Conservation (phyloP, 306 rosid genomes). For the Datisca glomerata region DNA sequence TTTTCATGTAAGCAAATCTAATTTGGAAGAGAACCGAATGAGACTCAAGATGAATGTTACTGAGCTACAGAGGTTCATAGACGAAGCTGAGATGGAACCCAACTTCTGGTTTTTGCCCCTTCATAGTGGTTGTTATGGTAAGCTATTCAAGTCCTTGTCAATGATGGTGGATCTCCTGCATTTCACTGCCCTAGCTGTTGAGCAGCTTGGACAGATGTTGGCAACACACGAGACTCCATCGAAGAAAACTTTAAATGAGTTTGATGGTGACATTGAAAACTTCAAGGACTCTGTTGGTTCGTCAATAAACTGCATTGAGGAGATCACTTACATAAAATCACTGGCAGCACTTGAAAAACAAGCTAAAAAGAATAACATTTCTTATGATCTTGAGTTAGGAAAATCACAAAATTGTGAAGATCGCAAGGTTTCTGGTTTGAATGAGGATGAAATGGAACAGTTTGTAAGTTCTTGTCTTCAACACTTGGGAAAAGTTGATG, state of each 20-base stretch:
- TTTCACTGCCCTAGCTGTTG: slow-evolving; percentile 29
- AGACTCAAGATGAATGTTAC: slow-evolving; percentile 19
- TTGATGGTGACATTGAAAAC: slow-evolving; percentile 31
- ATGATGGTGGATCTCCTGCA: slow-evolving; percentile 27
- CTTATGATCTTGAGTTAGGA: slow-evolving; percentile 42
- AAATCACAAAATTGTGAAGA: slow-evolving; percentile 7
- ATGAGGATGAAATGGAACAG: slow-evolving; percentile 29
- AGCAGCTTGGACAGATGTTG: slow-evolving; percentile 17
- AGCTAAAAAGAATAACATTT: slow-evolving; percentile 16
- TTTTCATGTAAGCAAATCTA: slow-evolving; percentile 4
- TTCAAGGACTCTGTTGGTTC: slow-evolving; percentile 28
- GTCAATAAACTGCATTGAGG: slow-evolving; percentile 19
- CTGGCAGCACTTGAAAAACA: slow-evolving; percentile 22
- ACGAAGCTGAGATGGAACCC: slow-evolving; percentile 59
- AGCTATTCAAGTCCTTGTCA: slow-evolving; percentile 34
- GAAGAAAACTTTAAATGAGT: slow-evolving; percentile 13
- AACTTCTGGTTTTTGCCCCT: slow-evolving; percentile 61
- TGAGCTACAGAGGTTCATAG: slow-evolving; percentile 25
- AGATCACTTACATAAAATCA: slow-evolving; percentile 26
- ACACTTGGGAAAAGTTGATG: slow-evolving; percentile 22
- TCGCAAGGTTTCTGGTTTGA: slow-evolving; percentile 12
- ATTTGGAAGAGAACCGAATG: slow-evolving; percentile 17
- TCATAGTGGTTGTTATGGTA: slow-evolving; percentile 24
- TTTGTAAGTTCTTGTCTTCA: slow-evolving; percentile 26
- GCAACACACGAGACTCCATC: slow-evolving; percentile 9